Evolutionary conservation across 2,329 filamentous ascomycete species (phyloP).

Genomic region (Akanthomyces muscarius): DNA sequence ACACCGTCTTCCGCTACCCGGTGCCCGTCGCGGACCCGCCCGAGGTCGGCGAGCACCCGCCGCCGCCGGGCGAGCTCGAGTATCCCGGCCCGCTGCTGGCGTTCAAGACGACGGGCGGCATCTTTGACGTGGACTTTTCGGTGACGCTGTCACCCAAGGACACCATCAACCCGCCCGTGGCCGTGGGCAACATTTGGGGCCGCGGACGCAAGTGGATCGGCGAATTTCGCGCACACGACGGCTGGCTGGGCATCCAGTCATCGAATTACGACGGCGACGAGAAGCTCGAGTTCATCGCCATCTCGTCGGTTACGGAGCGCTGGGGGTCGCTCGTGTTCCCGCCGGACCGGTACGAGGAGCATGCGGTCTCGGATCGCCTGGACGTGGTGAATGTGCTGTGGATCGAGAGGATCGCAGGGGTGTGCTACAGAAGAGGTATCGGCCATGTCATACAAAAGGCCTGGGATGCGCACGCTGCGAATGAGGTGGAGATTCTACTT

Average conservation of each 20-base stretch:
- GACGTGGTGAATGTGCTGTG: constrained; percentile 46
- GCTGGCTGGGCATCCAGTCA: constrained; percentile 43
- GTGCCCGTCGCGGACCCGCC: constrained; percentile 36
- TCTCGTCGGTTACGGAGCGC: constrained; percentile 39
- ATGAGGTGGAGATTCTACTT: constrained; percentile 39
- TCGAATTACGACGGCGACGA: constrained; percentile 44
- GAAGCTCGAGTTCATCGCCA: constrained; percentile 41
- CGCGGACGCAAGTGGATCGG: constrained; percentile 37
- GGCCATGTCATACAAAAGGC: constrained; percentile 39
- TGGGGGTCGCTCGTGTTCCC: constrained; percentile 39
- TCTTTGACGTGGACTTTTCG: constrained; percentile 39
- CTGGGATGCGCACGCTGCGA: constrained; percentile 38
- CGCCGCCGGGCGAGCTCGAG: constrained; percentile 28
- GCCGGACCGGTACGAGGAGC: constrained; percentile 37
- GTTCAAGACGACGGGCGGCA: constrained; percentile 36
- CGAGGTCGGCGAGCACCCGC: constrained; percentile 28
- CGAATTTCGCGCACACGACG: constrained; percentile 41
- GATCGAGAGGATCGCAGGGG: constrained; percentile 42
- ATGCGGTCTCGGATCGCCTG: constrained; percentile 38
- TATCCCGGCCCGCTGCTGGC: constrained; percentile 37
- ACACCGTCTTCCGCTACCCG: constrained; percentile 39
- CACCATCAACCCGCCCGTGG: constrained; percentile 36
- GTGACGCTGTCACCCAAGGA: constrained; percentile 35
- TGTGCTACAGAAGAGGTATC: constrained; percentile 39
- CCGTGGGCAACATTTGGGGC: constrained; percentile 40